These are phyloP conservation scores for Umbelopsis ramanniana DNA, from an alignment of 192 early-diverging fungal genomes.

Conservation along the genomic window DNA sequence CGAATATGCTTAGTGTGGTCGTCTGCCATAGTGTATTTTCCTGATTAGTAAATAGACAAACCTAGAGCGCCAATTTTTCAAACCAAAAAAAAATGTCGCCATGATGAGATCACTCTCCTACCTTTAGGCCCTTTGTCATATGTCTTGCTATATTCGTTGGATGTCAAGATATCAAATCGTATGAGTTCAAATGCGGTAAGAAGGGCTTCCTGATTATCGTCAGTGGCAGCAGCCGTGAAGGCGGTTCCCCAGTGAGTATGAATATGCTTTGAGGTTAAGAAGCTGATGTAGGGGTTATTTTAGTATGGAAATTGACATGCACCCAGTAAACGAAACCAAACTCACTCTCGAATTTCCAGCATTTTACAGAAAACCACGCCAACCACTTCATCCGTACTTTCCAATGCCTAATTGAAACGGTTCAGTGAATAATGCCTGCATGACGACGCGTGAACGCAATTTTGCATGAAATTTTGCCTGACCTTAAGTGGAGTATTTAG, in stretches of 20 bases:
- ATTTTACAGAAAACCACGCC: conserved; percentile 47
- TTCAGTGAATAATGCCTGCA: neutral
- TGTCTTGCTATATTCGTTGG: conserved; percentile 48
- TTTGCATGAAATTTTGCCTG: neutral
- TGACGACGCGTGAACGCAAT: neutral
- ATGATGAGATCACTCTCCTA: neutral
- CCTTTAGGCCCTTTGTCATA: conserved; percentile 35
- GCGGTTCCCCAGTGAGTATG: conserved; percentile 49
- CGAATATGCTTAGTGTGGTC: conserved; percentile 43
- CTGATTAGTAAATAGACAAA: neutral
- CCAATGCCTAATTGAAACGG: conserved; percentile 25
- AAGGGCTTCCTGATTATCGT: conserved; percentile 48
- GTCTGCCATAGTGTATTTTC: conserved; percentile 28
- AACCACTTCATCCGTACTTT: conserved; percentile 45
- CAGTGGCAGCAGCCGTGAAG: conserved; percentile 32
- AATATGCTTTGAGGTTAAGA: conserved; percentile 40
- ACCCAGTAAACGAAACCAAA: too few relatives aligned
- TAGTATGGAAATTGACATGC: neutral
- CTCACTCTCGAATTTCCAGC: conserved; percentile 48
- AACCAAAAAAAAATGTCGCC: conserved; percentile 27
- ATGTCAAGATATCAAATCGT: conserved; percentile 49
- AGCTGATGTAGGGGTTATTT: conserved; percentile 34
- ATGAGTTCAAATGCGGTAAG: conserved; percentile 59
- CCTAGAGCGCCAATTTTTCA: conserved; percentile 9
- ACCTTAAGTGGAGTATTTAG: conserved; percentile 5